phyloP scores from a whole-genome alignment of 2,329 filamentous ascomycete genomes.

The Fusarium torulosum region DNA sequence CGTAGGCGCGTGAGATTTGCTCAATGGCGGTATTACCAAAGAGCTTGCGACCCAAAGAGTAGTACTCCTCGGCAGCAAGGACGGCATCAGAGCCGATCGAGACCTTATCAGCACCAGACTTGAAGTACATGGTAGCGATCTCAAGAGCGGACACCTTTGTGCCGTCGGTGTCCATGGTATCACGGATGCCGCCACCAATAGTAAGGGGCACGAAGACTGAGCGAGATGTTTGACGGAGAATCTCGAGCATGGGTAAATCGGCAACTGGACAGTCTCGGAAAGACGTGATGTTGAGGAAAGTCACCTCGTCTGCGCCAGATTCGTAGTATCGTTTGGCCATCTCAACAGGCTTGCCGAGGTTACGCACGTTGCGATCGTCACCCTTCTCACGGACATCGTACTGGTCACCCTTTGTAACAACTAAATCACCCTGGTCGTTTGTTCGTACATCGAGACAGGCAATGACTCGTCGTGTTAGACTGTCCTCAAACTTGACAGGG shows the following conservation, averaged over 20 bases:
- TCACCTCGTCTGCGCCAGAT: constrained; percentile 95
- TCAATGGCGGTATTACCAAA: constrained; percentile 92
- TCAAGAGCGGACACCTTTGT: constrained; percentile 89
- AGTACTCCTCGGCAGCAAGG: constrained; percentile 91
- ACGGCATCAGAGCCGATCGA: constrained; percentile 97
- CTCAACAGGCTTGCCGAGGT: constrained; percentile 96
- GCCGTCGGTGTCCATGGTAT: constrained; percentile 90
- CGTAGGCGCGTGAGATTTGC: constrained; percentile 92
- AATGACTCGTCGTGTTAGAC: constrained; percentile 92
- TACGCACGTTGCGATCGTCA: constrained; percentile 76
- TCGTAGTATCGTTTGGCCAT: constrained; percentile 95
- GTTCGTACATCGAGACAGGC: constrained; percentile 95
- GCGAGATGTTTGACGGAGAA: constrained; percentile 85
- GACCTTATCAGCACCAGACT: constrained; percentile 96
- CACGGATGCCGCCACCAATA: constrained; percentile 93
- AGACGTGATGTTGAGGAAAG: constrained; percentile 97
- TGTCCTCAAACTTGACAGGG: constrained; percentile 61
- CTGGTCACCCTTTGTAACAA: constrained; percentile 98
- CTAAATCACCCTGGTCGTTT: constrained; percentile 93
- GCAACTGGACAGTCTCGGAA: constrained; percentile 95
- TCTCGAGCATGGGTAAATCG: constrained; percentile 96
- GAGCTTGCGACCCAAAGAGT: constrained; percentile 74
- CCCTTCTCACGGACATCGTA: constrained; percentile 97
- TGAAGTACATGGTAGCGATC: constrained; percentile 97
- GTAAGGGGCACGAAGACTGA: constrained; percentile 97